Percentiles rank a stretch among this genome's conserved stretches.
These are phyloP conservation scores for Populus simonii DNA, from an alignment of 345 rosid genomes.

Conservation along the genomic window DNA sequence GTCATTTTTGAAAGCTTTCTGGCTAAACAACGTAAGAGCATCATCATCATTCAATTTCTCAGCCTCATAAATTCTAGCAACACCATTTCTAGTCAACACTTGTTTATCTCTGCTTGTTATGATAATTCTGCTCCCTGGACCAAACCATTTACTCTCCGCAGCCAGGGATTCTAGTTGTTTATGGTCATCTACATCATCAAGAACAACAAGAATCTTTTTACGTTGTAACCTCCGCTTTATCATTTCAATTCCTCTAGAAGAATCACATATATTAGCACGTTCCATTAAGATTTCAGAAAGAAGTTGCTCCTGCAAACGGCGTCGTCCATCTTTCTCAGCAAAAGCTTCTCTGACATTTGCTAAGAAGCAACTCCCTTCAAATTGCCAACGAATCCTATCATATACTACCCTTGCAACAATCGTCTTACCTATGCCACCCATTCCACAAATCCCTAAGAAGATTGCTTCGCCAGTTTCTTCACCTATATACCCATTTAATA, in stretches of 20 bases:
- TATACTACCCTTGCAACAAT: constrained; percentile 1
- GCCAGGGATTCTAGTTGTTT: not conserved
- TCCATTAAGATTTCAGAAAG: not conserved
- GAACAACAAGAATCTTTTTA: constrained; percentile 8
- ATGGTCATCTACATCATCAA: constrained; percentile 10
- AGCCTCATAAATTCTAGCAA: not conserved
- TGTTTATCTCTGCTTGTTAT: no score
- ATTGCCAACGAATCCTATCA: not conserved
- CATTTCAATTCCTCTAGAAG: not conserved
- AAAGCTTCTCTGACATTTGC: constrained; percentile 14
- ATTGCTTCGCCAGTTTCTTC: no score
- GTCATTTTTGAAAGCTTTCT: not conserved
- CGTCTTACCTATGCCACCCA: not conserved
- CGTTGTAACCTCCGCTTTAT: not conserved
- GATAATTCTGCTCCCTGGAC: constrained; percentile 14
- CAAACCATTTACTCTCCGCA: not conserved
- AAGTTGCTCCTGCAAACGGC: not conserved
- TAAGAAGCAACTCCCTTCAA: constrained; percentile 6
- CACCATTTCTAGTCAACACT: no score
- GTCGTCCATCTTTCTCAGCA: not conserved
- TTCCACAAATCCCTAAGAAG: constrained; percentile 9
- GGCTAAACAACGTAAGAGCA: constrained; percentile 9
- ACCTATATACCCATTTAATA: no score
- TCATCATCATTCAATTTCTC: not conserved
- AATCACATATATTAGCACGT: not conserved